Conservation (phyloP, 257 asterid genomes). For the Eustoma russellianum region DNA sequence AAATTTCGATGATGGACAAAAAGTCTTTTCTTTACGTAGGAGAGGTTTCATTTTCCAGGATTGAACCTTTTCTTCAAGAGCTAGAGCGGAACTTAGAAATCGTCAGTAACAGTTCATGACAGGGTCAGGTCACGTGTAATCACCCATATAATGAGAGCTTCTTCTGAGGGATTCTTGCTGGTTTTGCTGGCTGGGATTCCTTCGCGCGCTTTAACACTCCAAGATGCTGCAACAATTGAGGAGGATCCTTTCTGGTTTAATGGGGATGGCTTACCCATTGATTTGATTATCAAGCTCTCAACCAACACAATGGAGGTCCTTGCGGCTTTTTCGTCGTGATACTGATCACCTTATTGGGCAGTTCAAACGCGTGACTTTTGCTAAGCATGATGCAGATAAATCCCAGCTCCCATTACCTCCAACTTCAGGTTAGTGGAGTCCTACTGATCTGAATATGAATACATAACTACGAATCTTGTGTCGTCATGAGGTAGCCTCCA, state of each 20-base stretch:
- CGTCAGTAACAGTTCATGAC: constrained; percentile 68
- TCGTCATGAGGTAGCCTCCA: constrained; percentile 52
- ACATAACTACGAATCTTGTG: constrained; percentile 70
- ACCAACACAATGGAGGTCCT: constrained; percentile 33
- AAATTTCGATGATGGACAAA: too few species aligned
- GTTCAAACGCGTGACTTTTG: constrained; percentile 19
- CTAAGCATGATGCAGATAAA: constrained; percentile 31
- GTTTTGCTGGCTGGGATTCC: constrained; percentile 84
- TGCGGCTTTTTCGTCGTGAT: constrained; percentile 43
- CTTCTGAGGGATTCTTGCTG: constrained; percentile 70
- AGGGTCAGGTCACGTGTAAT: constrained; percentile 76
- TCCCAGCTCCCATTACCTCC: constrained; percentile 63
- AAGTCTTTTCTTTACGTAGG: constrained; percentile 62
- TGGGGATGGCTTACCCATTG: constrained; percentile 85
- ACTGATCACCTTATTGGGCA: constrained; percentile 53
- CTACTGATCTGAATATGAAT: constrained; percentile 60
- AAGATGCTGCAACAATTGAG: constrained; percentile 43
- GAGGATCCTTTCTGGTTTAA: constrained; percentile 95
- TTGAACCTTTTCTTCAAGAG: constrained; percentile 82
- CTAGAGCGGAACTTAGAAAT: constrained; percentile 67
- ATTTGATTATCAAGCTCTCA: constrained; percentile 60
- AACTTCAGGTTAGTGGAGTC: constrained; percentile 62
- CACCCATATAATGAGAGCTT: constrained; percentile 76
- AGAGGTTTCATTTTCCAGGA: constrained; percentile 57
- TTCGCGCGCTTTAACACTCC: constrained; percentile 45